Conservation (phyloP, 2,329 filamentous ascomycete genomes). For the Stachybotrys chartarum region DNA sequence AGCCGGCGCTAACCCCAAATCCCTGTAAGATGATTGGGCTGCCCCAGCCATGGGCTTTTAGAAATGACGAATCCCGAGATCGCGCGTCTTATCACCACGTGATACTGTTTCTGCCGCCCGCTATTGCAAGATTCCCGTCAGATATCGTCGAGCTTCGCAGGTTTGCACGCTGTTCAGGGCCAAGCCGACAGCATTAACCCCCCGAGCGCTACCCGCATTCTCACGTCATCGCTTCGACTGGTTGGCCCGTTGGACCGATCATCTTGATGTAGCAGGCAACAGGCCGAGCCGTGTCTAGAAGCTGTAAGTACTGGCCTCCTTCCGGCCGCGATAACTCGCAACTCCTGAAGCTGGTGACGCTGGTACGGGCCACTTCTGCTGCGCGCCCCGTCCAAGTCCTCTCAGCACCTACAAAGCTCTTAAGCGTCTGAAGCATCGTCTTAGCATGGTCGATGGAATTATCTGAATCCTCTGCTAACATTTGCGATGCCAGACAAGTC, state of each 20-base stretch:
- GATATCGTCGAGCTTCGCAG: conserved; percentile 28
- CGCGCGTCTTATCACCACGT: conserved; percentile 26
- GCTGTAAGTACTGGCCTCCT: conserved; percentile 24
- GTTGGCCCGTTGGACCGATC: conserved; percentile 6
- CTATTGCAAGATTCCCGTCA: conserved; percentile 19
- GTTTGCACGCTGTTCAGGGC: conserved; percentile 20
- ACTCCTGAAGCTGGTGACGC: conserved; percentile 5
- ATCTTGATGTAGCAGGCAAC: conserved; percentile 28
- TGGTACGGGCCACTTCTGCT: too few species aligned
- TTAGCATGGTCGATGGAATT: not conserved
- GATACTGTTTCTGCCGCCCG: conserved; percentile 21
- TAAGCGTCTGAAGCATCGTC: not conserved
- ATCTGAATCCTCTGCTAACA: not conserved
- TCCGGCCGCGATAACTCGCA: conserved; percentile 11
- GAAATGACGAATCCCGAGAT: conserved; percentile 10
- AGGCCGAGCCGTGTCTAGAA: conserved; percentile 22
- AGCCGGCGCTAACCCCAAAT: not conserved
- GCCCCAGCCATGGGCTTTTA: not conserved
- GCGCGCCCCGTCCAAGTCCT: too few species aligned
- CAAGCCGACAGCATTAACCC: not conserved
- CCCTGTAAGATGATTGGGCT: not conserved
- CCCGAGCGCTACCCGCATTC: not conserved
- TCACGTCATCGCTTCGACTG: not conserved
- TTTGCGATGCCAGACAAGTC: conserved; percentile 10
- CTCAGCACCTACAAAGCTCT: too few species aligned